Base-by-base conservation (phyloP, 129 eudicot species). In the Erigeron canadensis region DNA sequence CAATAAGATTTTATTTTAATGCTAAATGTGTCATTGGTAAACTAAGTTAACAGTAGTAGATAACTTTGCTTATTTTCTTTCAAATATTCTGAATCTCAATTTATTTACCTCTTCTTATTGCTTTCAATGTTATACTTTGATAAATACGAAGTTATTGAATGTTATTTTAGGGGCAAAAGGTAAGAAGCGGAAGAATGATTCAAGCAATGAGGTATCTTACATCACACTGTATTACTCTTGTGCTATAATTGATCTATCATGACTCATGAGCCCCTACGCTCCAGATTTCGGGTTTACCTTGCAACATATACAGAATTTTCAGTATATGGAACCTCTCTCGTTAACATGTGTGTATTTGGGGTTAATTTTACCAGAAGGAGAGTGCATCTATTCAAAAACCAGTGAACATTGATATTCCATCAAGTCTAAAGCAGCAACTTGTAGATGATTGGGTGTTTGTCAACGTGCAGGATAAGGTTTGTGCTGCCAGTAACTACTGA, bases 381-480 rank as follows among this genome's bases (percentile, higher is more conserved):
- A 86, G 62, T 74, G 71, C 57, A 39, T 65, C 87, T 51, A 70
- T 60, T 41, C 91, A 80, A 54, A 94, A 87, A 46, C 85, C 74
- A 15, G 62, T 87, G 71, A 88, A 83, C 86, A 84, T 94, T 61
- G 86, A 86, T 68, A 86, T 94, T 71, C 96, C 99, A 28, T 77
- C 83, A 46, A 79, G 73, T 79, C 68, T 94, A 66, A 94, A 83
- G 90, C 84, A 88, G 85, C 96, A 80, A 81, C 83, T 94, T 58
- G 99, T 90, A 47, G 90, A 90, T 56, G 99, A 94, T 76, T 90
- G 97, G 95, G 88, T 83, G 71, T 84, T 78, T 70, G 71, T 94
- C 59, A 87, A 77, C 23, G 86, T 75, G 79, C 86, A 90, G 75
- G 86, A 87, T 80, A 87, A 90, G 96, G 99, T 93, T 70, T 16